These are phyloP conservation scores for Vaccinium myrtillus DNA, from an alignment of 148 eudicot genomes.

Conservation along the genomic window DNA sequence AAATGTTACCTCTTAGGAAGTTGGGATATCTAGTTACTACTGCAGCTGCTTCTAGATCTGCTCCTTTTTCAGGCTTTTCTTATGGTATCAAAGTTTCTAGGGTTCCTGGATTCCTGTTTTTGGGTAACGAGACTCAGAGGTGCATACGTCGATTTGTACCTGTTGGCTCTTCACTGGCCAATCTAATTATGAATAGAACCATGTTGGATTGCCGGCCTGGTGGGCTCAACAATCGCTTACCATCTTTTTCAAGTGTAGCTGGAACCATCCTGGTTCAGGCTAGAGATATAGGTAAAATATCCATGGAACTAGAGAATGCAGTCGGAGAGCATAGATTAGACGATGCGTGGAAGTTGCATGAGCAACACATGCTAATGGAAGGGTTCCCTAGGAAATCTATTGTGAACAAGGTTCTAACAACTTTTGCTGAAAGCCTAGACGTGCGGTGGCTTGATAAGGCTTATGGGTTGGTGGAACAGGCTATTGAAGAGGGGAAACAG, in stretches of 20 bases:
- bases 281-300: conserved; percentile 68
- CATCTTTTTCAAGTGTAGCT: conserved; percentile 41
- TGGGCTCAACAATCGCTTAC: conserved; percentile 13
- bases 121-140: conserved; percentile 6
- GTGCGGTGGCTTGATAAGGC: conserved; percentile 62
- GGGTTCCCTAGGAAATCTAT: conserved; percentile 86
- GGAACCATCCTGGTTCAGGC: conserved; percentile 78
- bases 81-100: conserved; percentile 9
- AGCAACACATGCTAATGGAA: conserved; percentile 78
- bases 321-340: conserved; percentile 50
- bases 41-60: neutral
- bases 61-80: conserved; percentile 26
- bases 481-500: conserved; percentile 66
- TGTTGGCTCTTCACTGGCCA: conserved; percentile 3
- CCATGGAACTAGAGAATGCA: conserved; percentile 60
- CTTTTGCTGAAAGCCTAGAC: conserved; percentile 57
- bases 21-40: conserved; percentile 15
- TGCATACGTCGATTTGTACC: conserved; percentile 18
- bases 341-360: conserved; percentile 72
- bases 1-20: conserved; percentile 38
- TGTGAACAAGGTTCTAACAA: conserved; percentile 50
- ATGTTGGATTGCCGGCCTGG: conserved; percentile 10
- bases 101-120: conserved; percentile 11
- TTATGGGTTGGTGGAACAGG: conserved; percentile 67
- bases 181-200: neutral